Evolutionary conservation across 768 basidiomycete genomes (phyloP).

Genomic region (Pleurotus citrinopileatus): DNA sequence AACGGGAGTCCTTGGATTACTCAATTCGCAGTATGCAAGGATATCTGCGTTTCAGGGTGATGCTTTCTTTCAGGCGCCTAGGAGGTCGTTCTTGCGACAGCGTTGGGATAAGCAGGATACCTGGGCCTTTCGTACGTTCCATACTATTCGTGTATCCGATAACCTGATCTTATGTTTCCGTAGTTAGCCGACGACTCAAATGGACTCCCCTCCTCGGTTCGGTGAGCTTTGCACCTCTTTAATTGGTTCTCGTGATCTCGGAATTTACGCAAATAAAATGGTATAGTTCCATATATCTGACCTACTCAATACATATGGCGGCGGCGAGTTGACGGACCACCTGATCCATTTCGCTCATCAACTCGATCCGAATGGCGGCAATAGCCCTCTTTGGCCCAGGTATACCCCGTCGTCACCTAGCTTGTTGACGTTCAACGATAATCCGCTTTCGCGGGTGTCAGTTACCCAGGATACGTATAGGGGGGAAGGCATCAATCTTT

Average conservation of each 20-base stretch:
- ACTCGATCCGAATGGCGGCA: constrained; percentile 31
- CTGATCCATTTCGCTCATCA: constrained; percentile 31
- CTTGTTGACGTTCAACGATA: constrained; percentile 3
- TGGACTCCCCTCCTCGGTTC: constrained; percentile 27
- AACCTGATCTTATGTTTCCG: background rate
- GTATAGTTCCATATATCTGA: constrained; percentile 31
- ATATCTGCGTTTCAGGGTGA: constrained; percentile 35
- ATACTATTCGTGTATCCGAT: background rate
- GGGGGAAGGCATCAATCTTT: constrained; percentile 22
- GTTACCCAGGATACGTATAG: constrained; percentile 29
- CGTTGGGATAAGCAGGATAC: constrained; percentile 28
- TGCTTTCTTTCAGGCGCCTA: constrained; percentile 31
- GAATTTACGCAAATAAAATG: constrained; percentile 21
- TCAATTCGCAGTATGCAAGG: constrained; percentile 33
- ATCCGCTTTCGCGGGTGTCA: background rate
- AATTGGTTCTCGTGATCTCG: background rate
- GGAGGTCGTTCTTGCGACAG: constrained; percentile 30
- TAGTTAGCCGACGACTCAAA: constrained; percentile 33
- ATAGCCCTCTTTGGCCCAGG: constrained; percentile 28
- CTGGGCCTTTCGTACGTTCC: constrained; percentile 37
- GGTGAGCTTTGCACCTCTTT: constrained; percentile 16
- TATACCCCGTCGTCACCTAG: constrained; percentile 16
- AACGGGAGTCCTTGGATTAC: constrained; percentile 26
- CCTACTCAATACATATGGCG: constrained; percentile 23
- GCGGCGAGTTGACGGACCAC: constrained; percentile 29